Base-by-base conservation (phyloP, 2,329 filamentous ascomycete genomes). In the Arthroderma sp. region DNA sequence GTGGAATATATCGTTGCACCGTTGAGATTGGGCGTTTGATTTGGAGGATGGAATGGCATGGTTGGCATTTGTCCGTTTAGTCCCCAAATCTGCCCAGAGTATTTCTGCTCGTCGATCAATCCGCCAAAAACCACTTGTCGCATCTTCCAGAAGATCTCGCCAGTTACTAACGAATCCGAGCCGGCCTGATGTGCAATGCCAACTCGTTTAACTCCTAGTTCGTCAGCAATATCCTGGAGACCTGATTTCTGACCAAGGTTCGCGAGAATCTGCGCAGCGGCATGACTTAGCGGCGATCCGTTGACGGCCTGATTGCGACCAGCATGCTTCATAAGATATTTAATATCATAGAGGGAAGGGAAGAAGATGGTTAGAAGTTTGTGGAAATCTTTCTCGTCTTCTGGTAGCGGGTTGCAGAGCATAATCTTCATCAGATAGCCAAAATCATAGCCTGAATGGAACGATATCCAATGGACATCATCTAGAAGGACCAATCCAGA, bases 401-500 rank as follows among this genome's bases (percentile, higher is more conserved):
- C 84, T 0, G 91, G 91, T 5, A 98, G 72, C 38, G 82, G 78
- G 53, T 80, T 76, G 65, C 84, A 84, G 46, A 85, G 82, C 62
- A 98, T 80, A 47, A 95, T 80, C 68, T 98, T 98, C 58, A 93
- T 88, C 39, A 98, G 72, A 59, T 96, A 96, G 40, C 88, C 91
- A 65, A 98, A 96, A 68, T 98, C 91, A 66, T 98, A 98, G 49
- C 89, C 91, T 29, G 86, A 91, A 63, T 98, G 91, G 67, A 96
- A 96, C 3, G 86, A 94, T 51, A 98, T 85, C 91, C 91, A 98
- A 61, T 86, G 82, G 45, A 95, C 84, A 47, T 93, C 80, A 34
- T 91, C 81, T 52, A 85, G 79, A 56, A 91, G 82, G 8, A 93
- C 86, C 38, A 98, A 74, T 6, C 91, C 91, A 1, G 91, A 96